Base-by-base conservation (phyloP, 177 flowering plant species). In the Vitis hybrid region DNA sequence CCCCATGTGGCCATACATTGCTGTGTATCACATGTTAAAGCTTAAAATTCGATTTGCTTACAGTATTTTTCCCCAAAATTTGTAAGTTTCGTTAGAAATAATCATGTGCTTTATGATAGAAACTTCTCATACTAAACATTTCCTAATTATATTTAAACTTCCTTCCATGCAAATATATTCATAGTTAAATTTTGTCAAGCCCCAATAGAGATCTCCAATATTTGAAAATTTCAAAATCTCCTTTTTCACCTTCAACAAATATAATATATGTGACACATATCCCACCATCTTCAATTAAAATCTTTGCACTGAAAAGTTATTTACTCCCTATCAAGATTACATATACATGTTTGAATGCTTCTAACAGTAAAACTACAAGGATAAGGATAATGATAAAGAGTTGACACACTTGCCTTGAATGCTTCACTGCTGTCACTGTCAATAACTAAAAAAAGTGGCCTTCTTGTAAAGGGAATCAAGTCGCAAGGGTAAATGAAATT, bases 401-500 rank as follows among this genome's bases (percentile, higher is more conserved):
- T 50, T 16, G 53, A 65, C 34, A 57, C 29, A 67, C 89, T 79
- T 86, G 77, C 99, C 98, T 91, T 91, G 79, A 93, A 95, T 68
- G 84, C 83, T 68, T 84, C 81, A 74, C 98, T 91, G 75, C 75
- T 72, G 15, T 90, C 94, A 72, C 98, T 87, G 76, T 95, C 98
- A 79, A 95, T 79, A 64, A 95, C 77, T 55, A 95, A 49, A 71
- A 93, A 87, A 59, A 93, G 87, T 39, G 99, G 98, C 75, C 84
- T 84, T 80, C 99, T 89, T 72, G 99, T 93, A 78, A 95, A 95
- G 61, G 99, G 99, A 72, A 91, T 72, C 64, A 95, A 74, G 78
- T 95, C 99, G 73, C 72, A 80, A 20, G 99, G 94, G 71, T 88
- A 91, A 70, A 95, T 78, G 81, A 82, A 83, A 65, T 89, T 85